Base-by-base conservation (phyloP, 2,329 filamentous ascomycete species). In the Cordyceps pruinosa region DNA sequence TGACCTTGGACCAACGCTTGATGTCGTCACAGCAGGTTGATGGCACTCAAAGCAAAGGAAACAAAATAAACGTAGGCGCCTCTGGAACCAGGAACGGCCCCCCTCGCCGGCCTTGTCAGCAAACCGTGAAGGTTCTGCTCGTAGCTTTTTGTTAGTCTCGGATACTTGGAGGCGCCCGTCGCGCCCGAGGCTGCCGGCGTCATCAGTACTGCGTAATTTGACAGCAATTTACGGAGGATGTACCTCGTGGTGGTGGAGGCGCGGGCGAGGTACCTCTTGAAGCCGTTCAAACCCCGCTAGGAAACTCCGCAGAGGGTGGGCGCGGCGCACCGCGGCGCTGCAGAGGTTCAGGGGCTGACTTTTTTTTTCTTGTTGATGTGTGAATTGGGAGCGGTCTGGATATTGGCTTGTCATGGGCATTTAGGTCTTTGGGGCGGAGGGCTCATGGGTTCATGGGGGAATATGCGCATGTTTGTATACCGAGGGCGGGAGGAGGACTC, bases 111-210 rank as follows among this genome's bases (percentile, higher is more conserved):
- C 6, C n/a, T 37, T 21, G 47, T 53, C 21, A 53, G 50, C 39
- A 6, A n/a, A 28, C 28, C 50, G 26, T 17, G 48, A 34, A 30
- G 6, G 19, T 26, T 42, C 10, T 52, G 13, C 25, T 44, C 49
- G 39, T 44, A 30, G 9, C 15, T 19, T 25, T 52, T 35, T 23
- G 12, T 23, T 6, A 21, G n/a, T 28, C 34, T 53, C 50, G 50
- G 50, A 53, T 53, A 45, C 50, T 45, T 53, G 28, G 6, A 45
- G 39, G 19, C 35, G 39, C 25, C 50, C 41, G 50, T 53, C 30
- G 50, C 30, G 50, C 30, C 39, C 50, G 50, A 45, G 39, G 39
- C 50, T 45, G 39, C 41, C 50, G 50, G 39, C 30, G 47, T 23
- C 30, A 32, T 10, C n/a, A n/a, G n/a, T n/a, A n/a, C n/a, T n/a